Evolutionary conservation across 176 grass and related monocot species (phyloP).

Genomic region (Ensete glaucum): DNA sequence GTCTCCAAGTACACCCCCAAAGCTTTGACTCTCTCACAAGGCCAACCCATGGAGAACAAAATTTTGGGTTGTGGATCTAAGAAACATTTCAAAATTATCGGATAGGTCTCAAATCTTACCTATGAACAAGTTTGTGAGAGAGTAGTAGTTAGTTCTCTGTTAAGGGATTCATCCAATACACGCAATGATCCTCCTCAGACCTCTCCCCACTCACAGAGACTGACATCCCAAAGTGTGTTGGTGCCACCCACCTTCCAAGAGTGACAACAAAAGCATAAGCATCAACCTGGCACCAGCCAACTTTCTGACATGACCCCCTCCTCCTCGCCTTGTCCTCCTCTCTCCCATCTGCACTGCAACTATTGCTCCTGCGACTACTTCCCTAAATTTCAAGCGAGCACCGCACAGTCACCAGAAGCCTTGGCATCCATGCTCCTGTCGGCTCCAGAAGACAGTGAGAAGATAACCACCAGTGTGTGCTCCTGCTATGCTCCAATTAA

Average conservation of each 20-base stretch:
- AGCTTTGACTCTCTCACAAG: no score
- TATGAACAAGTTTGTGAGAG: no score
- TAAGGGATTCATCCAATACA: not conserved
- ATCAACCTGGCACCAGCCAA: not conserved
- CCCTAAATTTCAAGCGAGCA: not conserved
- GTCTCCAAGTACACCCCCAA: no score
- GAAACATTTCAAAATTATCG: no score
- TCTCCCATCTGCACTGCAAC: not conserved
- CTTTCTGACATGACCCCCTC: not conserved
- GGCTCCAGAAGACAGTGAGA: not conserved
- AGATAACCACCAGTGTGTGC: conserved; percentile 6
- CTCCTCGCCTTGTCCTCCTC: not conserved
- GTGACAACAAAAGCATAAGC: not conserved
- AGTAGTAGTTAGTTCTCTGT: no score
- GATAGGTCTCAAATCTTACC: no score
- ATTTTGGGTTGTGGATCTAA: no score
- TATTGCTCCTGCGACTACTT: not conserved
- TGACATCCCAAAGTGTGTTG: not conserved
- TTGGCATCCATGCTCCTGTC: not conserved
- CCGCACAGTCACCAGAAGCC: not conserved
- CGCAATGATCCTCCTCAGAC: not conserved
- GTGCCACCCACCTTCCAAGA: not conserved
- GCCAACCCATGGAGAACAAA: no score
- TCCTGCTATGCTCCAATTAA: conserved; percentile 17
- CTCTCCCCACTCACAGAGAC: not conserved